Conservation (phyloP, 208 protist genomes). For the Trypanosoma boissoni region DNA sequence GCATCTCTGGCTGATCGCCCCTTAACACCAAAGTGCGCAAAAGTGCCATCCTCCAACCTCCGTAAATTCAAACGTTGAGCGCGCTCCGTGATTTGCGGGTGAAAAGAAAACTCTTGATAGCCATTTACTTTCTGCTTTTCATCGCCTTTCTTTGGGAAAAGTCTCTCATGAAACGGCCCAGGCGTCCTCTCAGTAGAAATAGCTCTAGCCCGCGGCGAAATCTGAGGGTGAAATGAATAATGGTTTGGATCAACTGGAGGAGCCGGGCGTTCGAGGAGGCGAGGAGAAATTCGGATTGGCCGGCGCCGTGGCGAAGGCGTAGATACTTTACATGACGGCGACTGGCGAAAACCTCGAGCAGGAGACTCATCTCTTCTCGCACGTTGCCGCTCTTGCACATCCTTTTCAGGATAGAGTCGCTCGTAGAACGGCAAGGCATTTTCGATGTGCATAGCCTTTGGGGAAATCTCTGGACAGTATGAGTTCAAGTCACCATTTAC, state of each 20-base stretch:
- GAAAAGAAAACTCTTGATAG: conserved; percentile 5
- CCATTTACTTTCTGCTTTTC: conserved; percentile 3
- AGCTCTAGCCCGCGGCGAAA: conserved; percentile 39
- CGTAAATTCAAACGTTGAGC: background rate
- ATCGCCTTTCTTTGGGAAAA: conserved; percentile 30
- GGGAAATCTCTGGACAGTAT: conserved; percentile 20
- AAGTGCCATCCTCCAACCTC: too few species aligned
- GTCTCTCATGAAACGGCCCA: conserved; percentile 32
- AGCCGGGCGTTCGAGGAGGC: conserved; percentile 22
- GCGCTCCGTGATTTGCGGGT: background rate
- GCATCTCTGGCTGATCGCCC: too few species aligned
- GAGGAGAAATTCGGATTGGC: conserved; percentile 17
- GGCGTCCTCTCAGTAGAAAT: conserved; percentile 11
- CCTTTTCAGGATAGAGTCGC: conserved; percentile 18
- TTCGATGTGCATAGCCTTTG: conserved; percentile 10
- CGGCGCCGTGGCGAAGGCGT: background rate
- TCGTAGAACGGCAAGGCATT: conserved; percentile 9
- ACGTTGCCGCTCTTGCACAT: background rate
- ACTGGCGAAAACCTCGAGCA: background rate
- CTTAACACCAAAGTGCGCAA: too few species aligned
- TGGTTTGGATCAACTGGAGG: background rate
- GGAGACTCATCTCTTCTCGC: background rate
- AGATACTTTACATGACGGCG: too few species aligned
- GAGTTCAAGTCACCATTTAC: conserved; percentile 8
- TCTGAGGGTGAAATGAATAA: conserved; percentile 43